Evolutionary conservation across 202 grass and related monocot species (phyloP).

Genomic region (Digitaria exilis): DNA sequence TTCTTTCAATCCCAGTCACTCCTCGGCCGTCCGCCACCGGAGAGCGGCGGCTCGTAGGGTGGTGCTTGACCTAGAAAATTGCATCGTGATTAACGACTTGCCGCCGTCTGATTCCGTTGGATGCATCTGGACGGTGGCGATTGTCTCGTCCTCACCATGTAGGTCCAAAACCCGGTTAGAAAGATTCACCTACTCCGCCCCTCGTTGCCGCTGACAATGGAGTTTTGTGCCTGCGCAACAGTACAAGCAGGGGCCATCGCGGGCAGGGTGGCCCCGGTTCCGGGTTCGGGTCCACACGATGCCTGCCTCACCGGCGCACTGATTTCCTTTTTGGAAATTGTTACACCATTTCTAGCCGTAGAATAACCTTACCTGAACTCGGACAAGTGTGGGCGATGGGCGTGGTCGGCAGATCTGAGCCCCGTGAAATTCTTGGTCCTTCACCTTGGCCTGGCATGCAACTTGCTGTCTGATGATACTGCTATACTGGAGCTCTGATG

Average conservation of each 20-base stretch:
- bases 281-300: background rate
- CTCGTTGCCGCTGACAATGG: background rate
- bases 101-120: conserved; percentile 27
- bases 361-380: conserved; percentile 13
- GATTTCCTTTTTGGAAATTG: background rate
- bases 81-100: conserved; percentile 23
- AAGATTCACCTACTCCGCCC: background rate
- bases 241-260: conserved; percentile 15
- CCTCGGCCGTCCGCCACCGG: too few relatives aligned
- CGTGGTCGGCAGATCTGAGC: conserved; percentile 31
- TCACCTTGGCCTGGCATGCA: background rate
- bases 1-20: conserved; percentile 17
- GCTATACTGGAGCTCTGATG: background rate
- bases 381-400: conserved; percentile 22
- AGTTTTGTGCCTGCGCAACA: conserved; percentile 7
- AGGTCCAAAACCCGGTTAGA: background rate
- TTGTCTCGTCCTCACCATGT: background rate
- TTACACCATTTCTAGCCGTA: conserved; percentile 10
- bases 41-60: conserved; percentile 5
- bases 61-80: conserved; percentile 28
- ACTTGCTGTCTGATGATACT: conserved; percentile 9
- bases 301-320: background rate
- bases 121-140: conserved; percentile 39
- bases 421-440: background rate
- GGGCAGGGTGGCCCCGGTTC: background rate